Conservation (phyloP, 148 eudicot genomes). For the Heliamphora exappendiculata region DNA sequence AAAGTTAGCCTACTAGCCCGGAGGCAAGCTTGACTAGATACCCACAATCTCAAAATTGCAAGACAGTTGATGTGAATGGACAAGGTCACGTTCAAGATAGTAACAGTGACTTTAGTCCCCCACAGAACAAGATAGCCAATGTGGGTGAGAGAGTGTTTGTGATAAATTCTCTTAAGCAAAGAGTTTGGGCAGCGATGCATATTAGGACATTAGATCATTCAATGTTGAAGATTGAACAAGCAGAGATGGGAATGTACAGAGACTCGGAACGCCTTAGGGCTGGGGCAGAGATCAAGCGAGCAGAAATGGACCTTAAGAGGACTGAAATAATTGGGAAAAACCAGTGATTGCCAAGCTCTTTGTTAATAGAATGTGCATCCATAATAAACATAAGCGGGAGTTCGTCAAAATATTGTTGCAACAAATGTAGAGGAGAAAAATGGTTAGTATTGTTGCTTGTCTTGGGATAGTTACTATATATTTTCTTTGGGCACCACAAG, state of each 20-base stretch:
- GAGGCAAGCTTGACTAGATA: too few relatives aligned
- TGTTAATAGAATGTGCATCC: neutral
- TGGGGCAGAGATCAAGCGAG: constrained; percentile 16
- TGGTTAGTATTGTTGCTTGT: constrained; percentile 5
- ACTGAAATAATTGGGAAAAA: constrained; percentile 16
- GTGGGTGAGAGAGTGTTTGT: neutral
- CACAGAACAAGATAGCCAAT: neutral
- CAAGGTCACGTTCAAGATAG: constrained; percentile 2
- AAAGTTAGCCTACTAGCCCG: too few relatives aligned
- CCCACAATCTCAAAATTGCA: neutral
- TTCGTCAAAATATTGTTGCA: neutral
- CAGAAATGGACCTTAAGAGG: constrained; percentile 21
- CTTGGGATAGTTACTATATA: neutral
- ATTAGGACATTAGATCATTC: constrained; percentile 5
- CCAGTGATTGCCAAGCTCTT: constrained; percentile 15
- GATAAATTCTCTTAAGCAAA: constrained; percentile 9
- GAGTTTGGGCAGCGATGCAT: constrained; percentile 4
- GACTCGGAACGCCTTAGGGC: constrained; percentile 16
- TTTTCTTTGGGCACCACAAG: neutral
- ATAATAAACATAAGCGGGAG: constrained; percentile 3
- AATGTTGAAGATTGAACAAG: constrained; percentile 11
- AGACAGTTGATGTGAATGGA: neutral
- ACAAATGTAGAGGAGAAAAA: constrained; percentile 3
- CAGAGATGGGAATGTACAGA: constrained; percentile 13
- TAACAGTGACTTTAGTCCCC: constrained; percentile 9